Evolutionary conservation across 495 filamentous ascomycete genomes (phyloP).

Genomic region (Aspergillus nidulans): DNA sequence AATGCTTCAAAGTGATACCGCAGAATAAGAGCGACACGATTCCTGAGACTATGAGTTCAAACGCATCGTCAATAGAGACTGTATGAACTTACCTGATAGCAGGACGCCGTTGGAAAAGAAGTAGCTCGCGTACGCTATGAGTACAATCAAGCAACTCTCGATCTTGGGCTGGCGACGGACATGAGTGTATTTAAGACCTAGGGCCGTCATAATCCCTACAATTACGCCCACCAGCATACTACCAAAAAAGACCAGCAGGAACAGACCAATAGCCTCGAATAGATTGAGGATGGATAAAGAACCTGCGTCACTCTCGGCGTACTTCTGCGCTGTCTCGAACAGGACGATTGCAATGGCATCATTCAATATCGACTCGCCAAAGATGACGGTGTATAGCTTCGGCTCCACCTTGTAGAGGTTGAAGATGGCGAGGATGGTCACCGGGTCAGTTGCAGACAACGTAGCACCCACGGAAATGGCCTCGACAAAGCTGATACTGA

Average conservation of each 20-base stretch:
- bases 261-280: slow-evolving; percentile 87
- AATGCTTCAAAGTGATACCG: slow-evolving; percentile 96
- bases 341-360: slow-evolving; percentile 98
- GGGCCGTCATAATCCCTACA: slow-evolving; percentile 79
- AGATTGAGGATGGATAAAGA: slow-evolving; percentile 68
- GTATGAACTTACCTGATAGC: slow-evolving; percentile 73
- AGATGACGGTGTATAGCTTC: slow-evolving; percentile 96
- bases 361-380: slow-evolving; percentile 96
- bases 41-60: slow-evolving; percentile 48
- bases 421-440: slow-evolving; percentile 97
- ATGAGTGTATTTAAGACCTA: slow-evolving; percentile 88
- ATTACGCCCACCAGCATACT: slow-evolving; percentile 83
- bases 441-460: slow-evolving; percentile 91
- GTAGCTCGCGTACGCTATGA: slow-evolving; percentile 94
- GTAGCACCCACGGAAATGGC: slow-evolving; percentile 95
- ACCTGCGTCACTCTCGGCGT: slow-evolving; percentile 58
- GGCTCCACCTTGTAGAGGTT: slow-evolving; percentile 99
- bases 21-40: slow-evolving; percentile 97
- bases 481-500: slow-evolving; percentile 85
- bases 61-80: background rate
- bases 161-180: slow-evolving; percentile 91
- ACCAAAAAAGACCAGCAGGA: slow-evolving; percentile 93
- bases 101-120: slow-evolving; percentile 93
- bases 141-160: slow-evolving; percentile 88
- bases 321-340: slow-evolving; percentile 94